Evolutionary conservation across 2,329 filamentous ascomycete species (phyloP).

Genomic region (Colletotrichum acutatum): DNA sequence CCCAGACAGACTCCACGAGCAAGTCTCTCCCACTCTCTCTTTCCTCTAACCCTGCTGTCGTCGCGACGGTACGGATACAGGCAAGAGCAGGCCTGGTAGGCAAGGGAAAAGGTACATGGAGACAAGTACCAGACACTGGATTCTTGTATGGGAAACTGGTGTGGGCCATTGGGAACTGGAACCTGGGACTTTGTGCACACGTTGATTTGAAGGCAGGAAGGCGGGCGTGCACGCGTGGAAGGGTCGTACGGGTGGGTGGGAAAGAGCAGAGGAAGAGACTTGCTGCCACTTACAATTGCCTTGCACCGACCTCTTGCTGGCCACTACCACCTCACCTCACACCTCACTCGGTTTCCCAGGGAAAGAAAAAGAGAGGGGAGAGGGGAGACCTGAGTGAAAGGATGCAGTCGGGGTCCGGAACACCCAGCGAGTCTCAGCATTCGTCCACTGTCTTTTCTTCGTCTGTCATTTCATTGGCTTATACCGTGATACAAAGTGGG

Average conservation of each 20-base stretch:
- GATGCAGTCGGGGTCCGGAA: constrained; percentile 23
- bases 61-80: constrained; percentile 2
- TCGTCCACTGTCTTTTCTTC: constrained; percentile 26
- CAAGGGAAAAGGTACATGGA: not conserved
- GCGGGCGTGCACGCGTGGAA: too few relatives aligned
- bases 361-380: not conserved
- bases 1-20: too few relatives aligned
- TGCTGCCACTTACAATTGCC: not conserved
- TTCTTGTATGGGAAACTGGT: not conserved
- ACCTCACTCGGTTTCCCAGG: not conserved
- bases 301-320: constrained; percentile 4
- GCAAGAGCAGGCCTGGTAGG: not conserved
- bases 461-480: constrained; percentile 11
- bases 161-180: not conserved
- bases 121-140: not conserved
- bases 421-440: constrained; percentile 35
- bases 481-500: not conserved
- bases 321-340: not conserved
- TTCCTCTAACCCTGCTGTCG: not conserved
- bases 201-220: too few relatives aligned
- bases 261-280: not conserved
- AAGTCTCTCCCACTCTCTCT: not conserved
- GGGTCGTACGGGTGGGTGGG: not conserved
- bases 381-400: not conserved
- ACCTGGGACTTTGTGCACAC: too few relatives aligned